Percentiles rank a stretch among this genome's conserved stretches.
Conservation (phyloP, 2,329 filamentous ascomycete species). For the Mollisia scopiformis region DNA sequence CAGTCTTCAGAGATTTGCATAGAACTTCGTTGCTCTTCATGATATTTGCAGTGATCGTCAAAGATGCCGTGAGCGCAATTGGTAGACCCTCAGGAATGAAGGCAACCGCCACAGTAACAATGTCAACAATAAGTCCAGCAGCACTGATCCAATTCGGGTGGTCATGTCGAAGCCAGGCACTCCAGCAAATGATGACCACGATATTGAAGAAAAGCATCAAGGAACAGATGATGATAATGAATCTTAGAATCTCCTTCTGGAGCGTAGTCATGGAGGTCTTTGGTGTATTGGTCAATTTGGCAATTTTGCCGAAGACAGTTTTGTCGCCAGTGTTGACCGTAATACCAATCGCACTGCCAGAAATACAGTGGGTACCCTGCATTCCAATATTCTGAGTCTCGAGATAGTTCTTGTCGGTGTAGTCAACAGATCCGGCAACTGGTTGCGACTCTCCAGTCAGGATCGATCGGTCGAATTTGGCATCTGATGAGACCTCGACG, state of each 20-base stretch:
- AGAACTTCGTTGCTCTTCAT: constrained; percentile 79
- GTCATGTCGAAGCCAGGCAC: constrained; percentile 65
- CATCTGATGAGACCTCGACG: constrained; percentile 67
- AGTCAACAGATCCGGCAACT: constrained; percentile 64
- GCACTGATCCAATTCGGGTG: constrained; percentile 75
- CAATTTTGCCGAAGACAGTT: constrained; percentile 78
- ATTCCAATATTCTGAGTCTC: constrained; percentile 77
- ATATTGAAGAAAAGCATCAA: constrained; percentile 69
- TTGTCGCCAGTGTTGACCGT: constrained; percentile 73
- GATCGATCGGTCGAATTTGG: constrained; percentile 73
- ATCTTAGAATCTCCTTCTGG: constrained; percentile 73
- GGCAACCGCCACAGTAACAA: constrained; percentile 72
- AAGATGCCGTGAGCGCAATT: constrained; percentile 68
- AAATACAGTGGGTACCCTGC: constrained; percentile 79
- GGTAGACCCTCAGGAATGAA: constrained; percentile 78
- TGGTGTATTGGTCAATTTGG: constrained; percentile 70
- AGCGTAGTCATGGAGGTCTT: constrained; percentile 70
- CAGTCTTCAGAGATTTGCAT: constrained; percentile 79
- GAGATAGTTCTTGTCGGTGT: constrained; percentile 73
- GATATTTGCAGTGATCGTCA: constrained; percentile 76
- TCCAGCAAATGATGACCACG: constrained; percentile 69
- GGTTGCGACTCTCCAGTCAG: constrained; percentile 74
- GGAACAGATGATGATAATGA: constrained; percentile 69
- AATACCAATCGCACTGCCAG: constrained; percentile 66
- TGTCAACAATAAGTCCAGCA: constrained; percentile 71